Evolutionary conservation across 1,284 basidiomycete genomes (phyloP), one percentile per base, ranked within the genome.

Genomic region (Fistulinella staudtii): DNA sequence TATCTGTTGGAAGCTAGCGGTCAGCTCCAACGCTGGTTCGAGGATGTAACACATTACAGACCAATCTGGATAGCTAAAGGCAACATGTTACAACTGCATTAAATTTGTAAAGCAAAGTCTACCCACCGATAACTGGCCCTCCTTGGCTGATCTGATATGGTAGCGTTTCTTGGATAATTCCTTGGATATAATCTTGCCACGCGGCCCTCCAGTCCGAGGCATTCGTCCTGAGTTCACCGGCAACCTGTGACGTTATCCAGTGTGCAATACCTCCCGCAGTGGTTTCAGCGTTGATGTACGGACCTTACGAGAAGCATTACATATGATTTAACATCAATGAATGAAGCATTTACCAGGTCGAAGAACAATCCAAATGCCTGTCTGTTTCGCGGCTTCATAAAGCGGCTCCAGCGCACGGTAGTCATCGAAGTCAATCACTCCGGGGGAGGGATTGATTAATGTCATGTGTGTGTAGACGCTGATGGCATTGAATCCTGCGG

Each of bases 221-320:
- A 84, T 76, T 46, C 64, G 82, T 87, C 8, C 89, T 75, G 17
- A 90, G 68, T 33, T 69, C 69, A 2, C 82, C 83, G 4, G 78
- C 74, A 13, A 87, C 76, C 54, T 82, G 75, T 10, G 79, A 74
- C 1, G 84, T 87, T 13, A 78, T 71, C 89, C 88, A 90, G 49
- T 86, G 84, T 0, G 87, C 76, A 48, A 89, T 79, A 2, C 88
- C 88, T 17, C 88, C 88, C 2, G 84, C 86, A 1, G 83, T 82
- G 0, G 85, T 88, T 63, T 92, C 89, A 0, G 85, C 85, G 51
- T 87, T 88, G 67, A 89, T 89, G 60, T 89, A 83, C 0, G 65
- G 69, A 3, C 70, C 70, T 68, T 28, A 20, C 41, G 17, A 50
- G 24, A 20, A n/a, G n/a, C n/a, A 40, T 58, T 21, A 52, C 63